phyloP scores from a whole-genome alignment of 2,329 filamentous ascomycete species.

The Sclerotinia nivalis region DNA sequence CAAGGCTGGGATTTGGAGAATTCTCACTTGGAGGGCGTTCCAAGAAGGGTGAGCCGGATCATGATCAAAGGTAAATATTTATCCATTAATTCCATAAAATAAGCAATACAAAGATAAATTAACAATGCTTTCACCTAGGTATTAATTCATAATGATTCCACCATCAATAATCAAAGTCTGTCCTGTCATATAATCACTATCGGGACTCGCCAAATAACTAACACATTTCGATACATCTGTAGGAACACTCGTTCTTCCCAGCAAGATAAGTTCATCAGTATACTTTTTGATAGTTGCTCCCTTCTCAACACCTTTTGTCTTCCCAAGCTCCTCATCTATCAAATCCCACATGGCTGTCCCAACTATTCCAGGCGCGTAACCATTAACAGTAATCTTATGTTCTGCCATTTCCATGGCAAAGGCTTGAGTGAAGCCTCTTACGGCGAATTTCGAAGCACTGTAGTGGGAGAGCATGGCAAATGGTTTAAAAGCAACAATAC shows the following conservation, averaged over 20 bases:
- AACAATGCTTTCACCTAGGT: not conserved
- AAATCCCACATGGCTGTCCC: slow-evolving; percentile 68
- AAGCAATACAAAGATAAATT: not conserved
- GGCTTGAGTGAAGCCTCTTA: slow-evolving; percentile 64
- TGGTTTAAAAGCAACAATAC: slow-evolving; percentile 61
- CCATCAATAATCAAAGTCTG: slow-evolving; percentile 61
- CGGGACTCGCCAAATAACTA: slow-evolving; percentile 59
- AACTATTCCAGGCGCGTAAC: slow-evolving; percentile 66
- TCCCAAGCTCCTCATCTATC: slow-evolving; percentile 61
- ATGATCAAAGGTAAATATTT: not conserved
- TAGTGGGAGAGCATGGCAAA: slow-evolving; percentile 63
- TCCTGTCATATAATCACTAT: slow-evolving; percentile 65
- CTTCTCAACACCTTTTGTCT: slow-evolving; percentile 51
- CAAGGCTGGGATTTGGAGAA: too few species aligned
- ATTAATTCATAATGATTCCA: slow-evolving; percentile 32
- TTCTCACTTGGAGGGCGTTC: not conserved
- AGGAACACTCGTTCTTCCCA: slow-evolving; percentile 59
- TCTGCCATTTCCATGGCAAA: slow-evolving; percentile 67
- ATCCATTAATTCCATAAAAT: not conserved
- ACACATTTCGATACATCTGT: slow-evolving; percentile 65
- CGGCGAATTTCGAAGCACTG: slow-evolving; percentile 65
- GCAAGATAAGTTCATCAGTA: slow-evolving; percentile 53
- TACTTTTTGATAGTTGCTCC: slow-evolving; percentile 58
- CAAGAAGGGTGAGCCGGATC: not conserved
- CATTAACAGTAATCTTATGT: slow-evolving; percentile 67